Conservation (phyloP, 345 rosid species). For the Boechera divaricarpa region DNA sequence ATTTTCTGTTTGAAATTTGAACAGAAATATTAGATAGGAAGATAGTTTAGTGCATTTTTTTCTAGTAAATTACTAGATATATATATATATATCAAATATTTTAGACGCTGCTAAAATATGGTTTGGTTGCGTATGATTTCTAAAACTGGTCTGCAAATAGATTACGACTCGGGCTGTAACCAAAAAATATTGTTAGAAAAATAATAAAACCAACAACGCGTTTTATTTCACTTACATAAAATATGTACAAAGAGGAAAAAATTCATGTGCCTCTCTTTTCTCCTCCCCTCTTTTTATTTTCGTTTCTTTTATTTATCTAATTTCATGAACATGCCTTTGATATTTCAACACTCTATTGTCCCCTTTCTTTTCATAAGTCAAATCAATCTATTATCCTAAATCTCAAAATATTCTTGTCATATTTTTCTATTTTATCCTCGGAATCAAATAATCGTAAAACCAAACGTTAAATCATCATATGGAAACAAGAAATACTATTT, state of each 20-base stretch:
- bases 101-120: neutral
- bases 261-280: neutral
- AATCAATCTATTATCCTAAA: slow-evolving; percentile 10
- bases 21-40: too few species aligned
- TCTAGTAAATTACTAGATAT: neutral
- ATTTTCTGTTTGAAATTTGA: too few species aligned
- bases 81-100: too few species aligned
- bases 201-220: neutral
- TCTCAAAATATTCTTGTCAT: slow-evolving; percentile 6
- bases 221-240: slow-evolving; percentile 15
- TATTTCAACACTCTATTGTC: slow-evolving; percentile 28
- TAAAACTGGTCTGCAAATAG: too few species aligned
- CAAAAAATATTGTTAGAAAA: neutral
- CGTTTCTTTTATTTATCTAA: neutral
- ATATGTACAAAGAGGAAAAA: slow-evolving; percentile 1
- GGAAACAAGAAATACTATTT: neutral
- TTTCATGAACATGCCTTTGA: slow-evolving; percentile 20
- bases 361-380: slow-evolving; percentile 32
- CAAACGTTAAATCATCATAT: slow-evolving; percentile 28
- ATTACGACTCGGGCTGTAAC: neutral
- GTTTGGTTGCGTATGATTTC: neutral
- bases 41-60: too few species aligned
- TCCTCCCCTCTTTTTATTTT: neutral
- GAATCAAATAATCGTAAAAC: slow-evolving; percentile 20
- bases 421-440: slow-evolving; percentile 13